Evolutionary conservation across 2,329 filamentous ascomycete genomes (phyloP), one percentile per base, ranked within the genome.

Genomic region (Diaporthe nobilis): DNA sequence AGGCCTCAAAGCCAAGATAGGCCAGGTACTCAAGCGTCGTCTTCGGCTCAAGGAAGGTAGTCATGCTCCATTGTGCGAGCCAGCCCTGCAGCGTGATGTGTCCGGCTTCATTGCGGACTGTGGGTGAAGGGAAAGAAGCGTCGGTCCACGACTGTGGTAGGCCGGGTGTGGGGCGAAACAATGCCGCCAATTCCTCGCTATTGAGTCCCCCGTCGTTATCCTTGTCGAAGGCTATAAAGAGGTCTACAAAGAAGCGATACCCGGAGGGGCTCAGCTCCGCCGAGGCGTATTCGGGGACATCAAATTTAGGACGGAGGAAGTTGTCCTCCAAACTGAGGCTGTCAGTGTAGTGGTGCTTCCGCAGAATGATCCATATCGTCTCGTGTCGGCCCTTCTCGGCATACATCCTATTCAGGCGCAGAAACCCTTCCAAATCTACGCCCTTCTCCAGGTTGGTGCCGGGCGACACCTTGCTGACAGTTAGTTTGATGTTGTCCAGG

Each of bases 21-120:
- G 97, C 97, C 3, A 99, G 91, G 83, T 99, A 99, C 80, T 97
- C 96, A 5, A 99, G 89, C 0, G 97, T 98, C 0, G 95, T 98
- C 82, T 97, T 97, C 17, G 97, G 96, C 74, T 97, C 96, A 76
- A 97, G 92, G 81, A 98, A 99, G 0, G 97, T 99, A 0, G 97
- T 99, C 97, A 99, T 99, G 83, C 96, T 98, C 97, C 97, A 99
- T 81, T 99, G 97, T 5, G 97, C 97, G 51, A 99, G 90, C 97
- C 97, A 99, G 2, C 97, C 97, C 84, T 99, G 97, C 5, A 99
- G 88, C 1, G 97, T 99, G 77, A 99, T 96, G 82, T 98, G 92
- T 0, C 97, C 97, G 12, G 95, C 95, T 84, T 99, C 97, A 82
- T 98, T 98, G 57, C 95, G 93, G 25, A 98, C 96, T 0, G 97